Evolutionary conservation across 1,284 basidiomycete genomes (phyloP), one percentile per base, ranked within the genome.

Genomic region (Peniophora sp.): DNA sequence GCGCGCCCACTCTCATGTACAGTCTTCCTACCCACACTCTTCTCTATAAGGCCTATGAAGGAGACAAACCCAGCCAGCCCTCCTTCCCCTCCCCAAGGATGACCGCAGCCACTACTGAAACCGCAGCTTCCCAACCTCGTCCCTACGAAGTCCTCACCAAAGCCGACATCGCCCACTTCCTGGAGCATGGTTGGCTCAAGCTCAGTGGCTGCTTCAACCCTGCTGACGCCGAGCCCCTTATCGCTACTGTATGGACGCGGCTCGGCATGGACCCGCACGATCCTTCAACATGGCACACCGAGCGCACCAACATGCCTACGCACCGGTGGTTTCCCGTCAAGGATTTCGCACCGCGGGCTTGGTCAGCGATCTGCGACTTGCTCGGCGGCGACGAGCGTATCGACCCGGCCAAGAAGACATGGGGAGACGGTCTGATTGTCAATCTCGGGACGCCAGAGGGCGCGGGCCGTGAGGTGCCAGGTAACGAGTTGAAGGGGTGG

Each of bases 401-500:
- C 55, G 70, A 80, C 55, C 67, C 72, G 38, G 58, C 65, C 32
- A 68, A 68, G 17, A 69, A 71, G 50, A 61, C 66, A 8, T 81
- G 79, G 78, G 72, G 73, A 39, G 78, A 83, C 64, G 74, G 73
- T 38, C 80, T 81, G 63, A 81, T 81, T 53, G 72, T 81, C 34
- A 82, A 81, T 59, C 63, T 83, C 20, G 79, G 79, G 24, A 71
- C 65, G 16, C 65, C 70, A 8, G 71, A 72, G 44, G 63, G 70
- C 45, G 70, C 71, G 52, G 61, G 64, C 25, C 54, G 56, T 16
- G 61, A 58, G 44, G 53, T 69, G 36, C 61, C 65, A 23, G 75
- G 75, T 5, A 58, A 63, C 50, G 69, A 77, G 52, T 61, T 82
- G 52, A 71, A 73, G 55, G 80, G 80, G 56, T 83, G 79, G 79